A percentile compares a stretch with the other conserved stretches of the same genome.
Conservation (phyloP, 2,329 filamentous ascomycete genomes). For the Ophioceras dolichostomum region DNA sequence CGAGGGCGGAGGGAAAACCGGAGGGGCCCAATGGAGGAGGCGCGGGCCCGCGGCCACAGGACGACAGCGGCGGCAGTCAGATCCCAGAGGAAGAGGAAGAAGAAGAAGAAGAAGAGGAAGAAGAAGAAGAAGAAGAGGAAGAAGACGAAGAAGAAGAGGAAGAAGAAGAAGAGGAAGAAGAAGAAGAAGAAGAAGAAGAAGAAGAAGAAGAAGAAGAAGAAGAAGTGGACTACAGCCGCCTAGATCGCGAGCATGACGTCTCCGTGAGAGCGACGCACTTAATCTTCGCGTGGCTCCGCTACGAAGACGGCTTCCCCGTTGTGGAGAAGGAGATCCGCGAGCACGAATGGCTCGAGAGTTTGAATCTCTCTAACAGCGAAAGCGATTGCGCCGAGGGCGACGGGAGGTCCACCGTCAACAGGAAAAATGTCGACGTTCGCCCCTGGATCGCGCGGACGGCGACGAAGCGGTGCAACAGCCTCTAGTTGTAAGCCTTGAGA, state of each 20-base stretch:
- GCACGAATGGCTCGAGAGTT: conserved; percentile 5
- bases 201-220: background rate
- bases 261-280: no score
- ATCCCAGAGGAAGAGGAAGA: no score
- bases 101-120: no score
- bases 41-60: no score
- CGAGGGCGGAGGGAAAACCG: no score
- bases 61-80: no score
- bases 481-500: no score
- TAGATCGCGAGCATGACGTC: no score
- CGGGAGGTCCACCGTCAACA: background rate
- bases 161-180: background rate
- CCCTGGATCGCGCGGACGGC: conserved; percentile 1
- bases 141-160: background rate
- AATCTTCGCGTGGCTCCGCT: background rate
- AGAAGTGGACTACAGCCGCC: no score
- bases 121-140: background rate
- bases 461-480: no score
- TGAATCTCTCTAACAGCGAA: conserved; percentile 3
- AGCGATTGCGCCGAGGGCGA: conserved; percentile 1
- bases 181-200: background rate
- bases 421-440: background rate
- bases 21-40: no score
- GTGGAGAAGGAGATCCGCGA: conserved; percentile 4
- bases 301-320: background rate